These are phyloP conservation scores for Leccinum olivaceopallidum DNA, from an alignment of 768 basidiomycete genomes.

Conservation along the genomic window DNA sequence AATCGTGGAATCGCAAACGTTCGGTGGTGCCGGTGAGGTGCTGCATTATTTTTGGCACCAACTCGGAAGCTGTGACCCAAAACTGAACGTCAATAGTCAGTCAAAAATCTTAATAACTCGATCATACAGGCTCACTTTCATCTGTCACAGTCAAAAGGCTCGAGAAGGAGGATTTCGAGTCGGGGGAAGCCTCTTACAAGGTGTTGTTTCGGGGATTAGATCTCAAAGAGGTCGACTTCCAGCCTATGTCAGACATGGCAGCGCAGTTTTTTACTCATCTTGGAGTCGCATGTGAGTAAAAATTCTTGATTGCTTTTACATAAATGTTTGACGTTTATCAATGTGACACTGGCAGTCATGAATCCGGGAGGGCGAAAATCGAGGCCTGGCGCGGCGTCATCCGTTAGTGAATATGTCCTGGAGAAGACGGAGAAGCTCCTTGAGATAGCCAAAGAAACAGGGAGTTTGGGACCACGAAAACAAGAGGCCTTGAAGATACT, in stretches of 20 bases:
- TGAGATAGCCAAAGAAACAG: background rate
- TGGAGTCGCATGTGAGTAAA: slow-evolving; percentile 3
- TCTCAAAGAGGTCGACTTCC: background rate
- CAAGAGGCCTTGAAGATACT: background rate
- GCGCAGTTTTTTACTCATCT: slow-evolving; percentile 1
- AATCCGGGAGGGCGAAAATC: background rate
- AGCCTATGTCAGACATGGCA: background rate
- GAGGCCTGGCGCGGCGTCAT: background rate
- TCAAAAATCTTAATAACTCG: background rate
- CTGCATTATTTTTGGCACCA: background rate
- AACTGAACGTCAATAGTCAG: background rate
- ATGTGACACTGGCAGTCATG: slow-evolving; percentile 1
- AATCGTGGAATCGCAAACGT: background rate
- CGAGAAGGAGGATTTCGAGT: background rate
- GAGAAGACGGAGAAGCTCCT: slow-evolving; percentile 1
- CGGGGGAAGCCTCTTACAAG: background rate
- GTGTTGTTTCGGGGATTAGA: background rate
- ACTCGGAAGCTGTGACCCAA: background rate
- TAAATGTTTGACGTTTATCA: no score
- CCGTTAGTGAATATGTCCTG: background rate
- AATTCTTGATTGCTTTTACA: background rate
- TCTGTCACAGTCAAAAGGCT: background rate
- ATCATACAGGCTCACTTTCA: background rate
- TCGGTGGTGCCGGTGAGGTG: background rate
- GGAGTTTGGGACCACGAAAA: background rate